Evolutionary conservation across 441 rosid species (phyloP).

Genomic region (Pelargonium cotyledonis): DNA sequence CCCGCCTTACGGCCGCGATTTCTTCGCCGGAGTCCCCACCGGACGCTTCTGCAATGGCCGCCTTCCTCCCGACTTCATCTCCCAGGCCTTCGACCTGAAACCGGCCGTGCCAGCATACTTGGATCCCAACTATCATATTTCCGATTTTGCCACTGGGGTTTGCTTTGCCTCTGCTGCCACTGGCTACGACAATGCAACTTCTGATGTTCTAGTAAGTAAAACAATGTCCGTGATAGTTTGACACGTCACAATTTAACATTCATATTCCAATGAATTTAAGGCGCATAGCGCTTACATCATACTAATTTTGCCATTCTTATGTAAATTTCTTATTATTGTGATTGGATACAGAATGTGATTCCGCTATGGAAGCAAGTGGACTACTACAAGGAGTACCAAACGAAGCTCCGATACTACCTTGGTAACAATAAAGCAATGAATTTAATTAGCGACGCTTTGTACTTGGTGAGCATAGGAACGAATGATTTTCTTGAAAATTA

Average conservation of each 20-base stretch:
- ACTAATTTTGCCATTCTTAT: too few relatives aligned
- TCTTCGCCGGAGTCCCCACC: not conserved
- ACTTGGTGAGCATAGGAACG: not conserved
- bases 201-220: not conserved
- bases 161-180: not conserved
- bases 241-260: too few relatives aligned
- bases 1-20: not conserved
- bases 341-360: not conserved
- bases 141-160: not conserved
- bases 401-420: not conserved
- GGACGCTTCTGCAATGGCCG: constrained; percentile 2
- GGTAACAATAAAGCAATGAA: not conserved
- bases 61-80: not conserved
- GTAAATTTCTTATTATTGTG: too few relatives aligned
- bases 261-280: too few relatives aligned
- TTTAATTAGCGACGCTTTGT: not conserved
- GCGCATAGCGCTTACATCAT: too few relatives aligned
- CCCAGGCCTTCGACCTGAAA: not conserved
- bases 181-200: not conserved
- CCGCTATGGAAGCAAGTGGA: not conserved
- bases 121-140: not conserved
- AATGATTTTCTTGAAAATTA: not conserved
- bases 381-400: not conserved
- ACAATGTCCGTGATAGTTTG: too few relatives aligned
- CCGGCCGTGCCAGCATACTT: not conserved